Percentiles rank a stretch among this genome's conserved stretches.
These are phyloP conservation scores for Pestalotiopsis fici DNA, from an alignment of 2,329 filamentous ascomycete species.

Conservation along the genomic window DNA sequence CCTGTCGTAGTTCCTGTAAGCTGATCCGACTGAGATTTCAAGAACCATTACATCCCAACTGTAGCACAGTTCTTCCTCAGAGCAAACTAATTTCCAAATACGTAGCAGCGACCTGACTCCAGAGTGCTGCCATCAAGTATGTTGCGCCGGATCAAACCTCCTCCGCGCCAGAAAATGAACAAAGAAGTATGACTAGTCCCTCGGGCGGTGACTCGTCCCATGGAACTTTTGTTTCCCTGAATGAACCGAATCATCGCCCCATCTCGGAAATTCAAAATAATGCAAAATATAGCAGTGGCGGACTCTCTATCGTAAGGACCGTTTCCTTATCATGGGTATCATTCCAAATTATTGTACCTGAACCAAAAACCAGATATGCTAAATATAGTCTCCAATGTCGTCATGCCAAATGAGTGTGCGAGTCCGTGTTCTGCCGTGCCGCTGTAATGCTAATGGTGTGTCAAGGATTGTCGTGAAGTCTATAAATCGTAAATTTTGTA, in stretches of 20 bases:
- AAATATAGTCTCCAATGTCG: background rate
- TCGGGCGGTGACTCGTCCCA: background rate
- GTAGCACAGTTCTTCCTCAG: background rate
- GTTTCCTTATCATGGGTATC: slow-evolving; percentile 13
- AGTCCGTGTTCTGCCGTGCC: slow-evolving; percentile 4
- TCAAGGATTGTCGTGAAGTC: slow-evolving; percentile 16
- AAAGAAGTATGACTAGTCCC: slow-evolving; percentile 4
- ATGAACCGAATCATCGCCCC: background rate
- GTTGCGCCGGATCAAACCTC: background rate
- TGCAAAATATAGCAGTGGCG: background rate
- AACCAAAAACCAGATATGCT: background rate
- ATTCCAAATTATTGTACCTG: background rate
- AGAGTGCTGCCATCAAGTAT: background rate
- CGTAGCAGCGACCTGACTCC: background rate
- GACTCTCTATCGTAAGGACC: slow-evolving; percentile 14
- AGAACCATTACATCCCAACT: background rate
- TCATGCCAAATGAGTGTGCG: slow-evolving; percentile 8
- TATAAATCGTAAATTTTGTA: background rate
- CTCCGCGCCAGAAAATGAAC: background rate
- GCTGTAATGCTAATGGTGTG: background rate
- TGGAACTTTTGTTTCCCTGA: background rate
- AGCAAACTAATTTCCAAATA: background rate
- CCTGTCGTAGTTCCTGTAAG: background rate
- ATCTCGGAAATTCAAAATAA: background rate
- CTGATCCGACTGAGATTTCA: background rate